Base-by-base conservation (phyloP, 2,329 filamentous ascomycete species). In the Aspergillus sergii region DNA sequence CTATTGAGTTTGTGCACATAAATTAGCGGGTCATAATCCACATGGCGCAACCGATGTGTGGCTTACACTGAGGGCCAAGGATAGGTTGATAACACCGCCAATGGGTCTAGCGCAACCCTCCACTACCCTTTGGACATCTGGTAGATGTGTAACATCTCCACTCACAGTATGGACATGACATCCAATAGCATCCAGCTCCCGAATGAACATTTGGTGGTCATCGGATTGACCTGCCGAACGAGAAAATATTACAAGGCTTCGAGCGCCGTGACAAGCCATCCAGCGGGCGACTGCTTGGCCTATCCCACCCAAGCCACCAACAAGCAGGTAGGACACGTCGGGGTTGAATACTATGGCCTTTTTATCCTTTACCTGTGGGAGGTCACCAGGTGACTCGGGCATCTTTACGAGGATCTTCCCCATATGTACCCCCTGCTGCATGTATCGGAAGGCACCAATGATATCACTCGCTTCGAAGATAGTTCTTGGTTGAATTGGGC, bases 11-110 rank as follows among this genome's bases (percentile, higher is more conserved):
- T 39, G 10, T 16, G n/a, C 12, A 3, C 10, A n/a, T 26, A 4
- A 16, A 32, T 28, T 39, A 56, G 28, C 19, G 9, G 23, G 23
- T 41, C 11, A 16, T 2, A 16, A 10, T 6, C 32, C 7, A 30
- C 54, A 43, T 21, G 19, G 4, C 12, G 9, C 19, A 12, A 54
- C 3, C 28, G 28, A 28, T n/a, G 26, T 11, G 8, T 41, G 39
- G 8, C 16, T 41, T 41, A 41, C 14, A n/a, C 6, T n/a, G 39
- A 41, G 39, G 14, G 39, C 39, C 39, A 41, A 9, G 14, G 39
- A 41, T 19, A 41, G 39, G 6, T 72, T 69, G 7, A 70, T 57
- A 9, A 71, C 60, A 12, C 70, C 69, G 7, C 36, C 62, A 23
- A 69, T 45, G 10, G 50, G 60, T 3, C 41, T 19, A 6, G 28